These are phyloP conservation scores for Parmelia sp. DNA, from an alignment of 495 filamentous ascomycete genomes.

Conservation along the genomic window DNA sequence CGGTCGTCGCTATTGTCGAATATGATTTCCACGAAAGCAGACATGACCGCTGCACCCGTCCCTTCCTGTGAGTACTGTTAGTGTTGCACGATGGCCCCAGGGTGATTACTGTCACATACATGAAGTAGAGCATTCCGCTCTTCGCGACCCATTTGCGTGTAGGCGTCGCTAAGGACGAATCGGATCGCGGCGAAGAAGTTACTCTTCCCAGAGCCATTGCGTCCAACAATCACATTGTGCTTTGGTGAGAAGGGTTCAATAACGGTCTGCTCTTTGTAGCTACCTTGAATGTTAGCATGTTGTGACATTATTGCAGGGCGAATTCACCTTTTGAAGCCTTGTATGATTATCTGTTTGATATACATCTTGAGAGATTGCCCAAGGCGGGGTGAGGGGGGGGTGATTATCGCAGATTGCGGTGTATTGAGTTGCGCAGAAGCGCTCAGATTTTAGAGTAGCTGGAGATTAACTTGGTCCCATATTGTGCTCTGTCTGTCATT, in stretches of 20 bases:
- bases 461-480: neutral
- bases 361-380: conserved; percentile 53
- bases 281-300: conserved; percentile 31
- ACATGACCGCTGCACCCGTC: conserved; percentile 96
- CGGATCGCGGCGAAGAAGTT: conserved; percentile 99
- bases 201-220: conserved; percentile 98
- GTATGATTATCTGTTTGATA: conserved; percentile 99
- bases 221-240: conserved; percentile 97
- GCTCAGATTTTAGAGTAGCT: neutral
- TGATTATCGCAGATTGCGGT: too few relatives aligned
- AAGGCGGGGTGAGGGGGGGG: neutral
- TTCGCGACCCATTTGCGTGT: conserved; percentile 91
- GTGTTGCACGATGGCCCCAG: neutral
- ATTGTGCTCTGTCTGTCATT: neutral
- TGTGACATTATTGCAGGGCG: conserved; percentile 1
- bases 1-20: conserved; percentile 97
- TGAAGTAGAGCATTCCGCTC: conserved; percentile 93
- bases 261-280: conserved; percentile 98
- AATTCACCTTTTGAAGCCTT: conserved; percentile 94
- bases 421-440: neutral
- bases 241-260: conserved; percentile 97
- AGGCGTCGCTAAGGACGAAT: conserved; percentile 96
- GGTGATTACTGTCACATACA: conserved; percentile 35
- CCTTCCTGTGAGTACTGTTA: conserved; percentile 56
- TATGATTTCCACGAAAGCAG: conserved; percentile 96